These are phyloP conservation scores for Nemophila menziesii DNA, from an alignment of 257 asterid species.

Conservation along the genomic window DNA sequence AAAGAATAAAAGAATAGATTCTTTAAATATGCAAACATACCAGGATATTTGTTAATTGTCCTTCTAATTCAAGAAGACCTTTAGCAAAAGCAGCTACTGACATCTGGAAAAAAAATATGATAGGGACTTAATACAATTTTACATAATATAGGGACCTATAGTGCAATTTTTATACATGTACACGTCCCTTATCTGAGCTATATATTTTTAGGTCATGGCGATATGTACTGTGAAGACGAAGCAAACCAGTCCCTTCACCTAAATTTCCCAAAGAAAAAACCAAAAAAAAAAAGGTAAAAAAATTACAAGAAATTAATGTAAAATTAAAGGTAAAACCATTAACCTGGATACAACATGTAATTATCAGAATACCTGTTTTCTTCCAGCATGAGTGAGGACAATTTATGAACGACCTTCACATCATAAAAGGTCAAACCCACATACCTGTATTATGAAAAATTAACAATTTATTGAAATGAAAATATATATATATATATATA, in stretches of 20 bases:
- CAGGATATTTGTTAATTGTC: conserved; percentile 91
- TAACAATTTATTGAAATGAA: background rate
- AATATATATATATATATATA: too few relatives aligned
- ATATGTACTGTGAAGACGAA: conserved; percentile 96
- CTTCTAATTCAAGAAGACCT: conserved; percentile 97
- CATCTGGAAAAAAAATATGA: conserved; percentile 49
- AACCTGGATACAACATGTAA: conserved; percentile 97
- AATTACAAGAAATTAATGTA: too few relatives aligned
- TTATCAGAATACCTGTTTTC: conserved; percentile 75
- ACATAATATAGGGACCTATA: too few relatives aligned
- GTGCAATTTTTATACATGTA: conserved; percentile 56
- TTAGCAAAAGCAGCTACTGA: conserved; percentile 99
- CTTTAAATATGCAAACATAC: conserved; percentile 26
- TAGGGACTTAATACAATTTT: background rate
- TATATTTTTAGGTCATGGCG: conserved; percentile 95
- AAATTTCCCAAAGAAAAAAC: conserved; percentile 16
- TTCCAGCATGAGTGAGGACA: conserved; percentile 97
- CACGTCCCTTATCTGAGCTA: conserved; percentile 98
- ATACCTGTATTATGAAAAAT: conserved; percentile 48
- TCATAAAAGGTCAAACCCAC: conserved; percentile 98
- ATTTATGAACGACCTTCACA: conserved; percentile 96
- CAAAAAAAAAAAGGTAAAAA: too few relatives aligned
- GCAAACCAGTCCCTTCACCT: conserved; percentile 99
- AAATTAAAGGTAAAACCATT: conserved; percentile 6
- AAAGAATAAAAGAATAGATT: conserved; percentile 3